Evolutionary conservation across 2,329 filamentous ascomycete genomes (phyloP).

Genomic region (Delphinella strobiligena): DNA sequence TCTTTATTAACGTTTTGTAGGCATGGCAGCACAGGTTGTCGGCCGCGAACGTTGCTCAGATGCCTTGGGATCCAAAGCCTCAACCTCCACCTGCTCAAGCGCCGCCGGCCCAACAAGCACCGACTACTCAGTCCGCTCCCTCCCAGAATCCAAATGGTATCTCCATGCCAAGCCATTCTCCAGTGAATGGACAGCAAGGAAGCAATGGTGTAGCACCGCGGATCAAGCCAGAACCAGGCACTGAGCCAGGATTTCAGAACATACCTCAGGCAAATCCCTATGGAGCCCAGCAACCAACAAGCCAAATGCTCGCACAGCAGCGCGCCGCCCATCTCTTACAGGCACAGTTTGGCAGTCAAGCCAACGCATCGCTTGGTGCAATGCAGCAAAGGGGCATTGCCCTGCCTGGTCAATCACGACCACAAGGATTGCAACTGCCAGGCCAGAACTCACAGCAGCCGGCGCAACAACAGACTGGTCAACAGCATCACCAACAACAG

Average conservation of each 20-base stretch:
- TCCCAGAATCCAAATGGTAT: conserved; percentile 29
- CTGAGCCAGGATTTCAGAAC: conserved; percentile 19
- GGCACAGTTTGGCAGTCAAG: conserved; percentile 49
- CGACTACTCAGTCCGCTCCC: conserved; percentile 14
- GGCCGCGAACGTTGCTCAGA: conserved; percentile 69
- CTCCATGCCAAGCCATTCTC: conserved; percentile 5
- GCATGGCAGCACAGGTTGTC: conserved; percentile 91
- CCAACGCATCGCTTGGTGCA: conserved; percentile 54
- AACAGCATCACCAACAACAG: conserved; percentile 6
- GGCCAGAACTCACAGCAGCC: too few relatives aligned
- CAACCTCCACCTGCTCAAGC: conserved; percentile 38
- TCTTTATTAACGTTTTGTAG: conserved; percentile 36
- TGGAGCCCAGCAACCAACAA: conserved; percentile 23
- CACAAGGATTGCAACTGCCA: too few relatives aligned
- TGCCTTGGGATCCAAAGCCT: conserved; percentile 89
- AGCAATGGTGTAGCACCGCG: conserved; percentile 24
- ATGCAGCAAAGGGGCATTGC: conserved; percentile 30
- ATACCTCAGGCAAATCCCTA: conserved; percentile 19
- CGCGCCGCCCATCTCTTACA: conserved; percentile 41
- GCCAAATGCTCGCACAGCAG: conserved; percentile 40
- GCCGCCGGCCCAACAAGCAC: conserved; percentile 17
- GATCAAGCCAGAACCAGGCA: conserved; percentile 42
- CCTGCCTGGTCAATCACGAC: conserved; percentile 10
- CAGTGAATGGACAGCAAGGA: conserved; percentile 11
- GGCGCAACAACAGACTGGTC: conserved; percentile 5